phyloP scores from a whole-genome alignment of 106 monocot species.

The Posidonia australis region DNA sequence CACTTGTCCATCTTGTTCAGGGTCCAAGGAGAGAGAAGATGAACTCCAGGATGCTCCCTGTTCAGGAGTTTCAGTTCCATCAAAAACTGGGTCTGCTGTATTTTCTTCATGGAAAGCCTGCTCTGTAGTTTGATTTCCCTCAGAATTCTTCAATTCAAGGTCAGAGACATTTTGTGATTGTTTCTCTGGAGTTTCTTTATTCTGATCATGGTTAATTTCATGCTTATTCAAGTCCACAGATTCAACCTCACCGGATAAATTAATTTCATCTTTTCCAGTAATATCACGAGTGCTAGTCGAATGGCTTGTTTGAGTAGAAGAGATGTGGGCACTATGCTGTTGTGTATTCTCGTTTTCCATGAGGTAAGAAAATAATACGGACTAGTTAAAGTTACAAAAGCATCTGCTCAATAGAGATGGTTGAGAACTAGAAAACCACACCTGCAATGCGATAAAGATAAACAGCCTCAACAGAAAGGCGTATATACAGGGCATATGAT shows the following conservation, averaged over 20 bases:
- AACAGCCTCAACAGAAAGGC: no score
- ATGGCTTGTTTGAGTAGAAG: not conserved
- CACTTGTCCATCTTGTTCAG: slow-evolving; percentile 21
- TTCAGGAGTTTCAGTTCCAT: slow-evolving; percentile 59
- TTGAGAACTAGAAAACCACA: no score
- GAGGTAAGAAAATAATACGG: no score
- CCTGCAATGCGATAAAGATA: no score
- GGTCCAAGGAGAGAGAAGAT: slow-evolving; percentile 22
- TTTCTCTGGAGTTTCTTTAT: not conserved
- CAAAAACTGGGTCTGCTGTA: slow-evolving; percentile 53
- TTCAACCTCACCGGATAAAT: not conserved
- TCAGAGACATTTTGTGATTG: not conserved
- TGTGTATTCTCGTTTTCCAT: not conserved
- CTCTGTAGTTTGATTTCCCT: slow-evolving; percentile 13
- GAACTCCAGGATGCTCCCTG: slow-evolving; percentile 21
- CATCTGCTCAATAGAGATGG: no score
- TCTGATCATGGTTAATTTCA: not conserved
- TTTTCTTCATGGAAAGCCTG: slow-evolving; percentile 37
- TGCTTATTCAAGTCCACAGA: not conserved
- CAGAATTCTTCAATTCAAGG: slow-evolving; percentile 2
- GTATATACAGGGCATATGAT: no score
- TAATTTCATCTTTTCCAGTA: not conserved
- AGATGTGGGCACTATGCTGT: not conserved
- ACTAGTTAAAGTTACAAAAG: no score
- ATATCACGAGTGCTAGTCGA: not conserved